Evolutionary conservation across 352 stramenopile species (phyloP), one percentile per base, ranked within the genome.

Genomic region (Pythium guiyangense): DNA sequence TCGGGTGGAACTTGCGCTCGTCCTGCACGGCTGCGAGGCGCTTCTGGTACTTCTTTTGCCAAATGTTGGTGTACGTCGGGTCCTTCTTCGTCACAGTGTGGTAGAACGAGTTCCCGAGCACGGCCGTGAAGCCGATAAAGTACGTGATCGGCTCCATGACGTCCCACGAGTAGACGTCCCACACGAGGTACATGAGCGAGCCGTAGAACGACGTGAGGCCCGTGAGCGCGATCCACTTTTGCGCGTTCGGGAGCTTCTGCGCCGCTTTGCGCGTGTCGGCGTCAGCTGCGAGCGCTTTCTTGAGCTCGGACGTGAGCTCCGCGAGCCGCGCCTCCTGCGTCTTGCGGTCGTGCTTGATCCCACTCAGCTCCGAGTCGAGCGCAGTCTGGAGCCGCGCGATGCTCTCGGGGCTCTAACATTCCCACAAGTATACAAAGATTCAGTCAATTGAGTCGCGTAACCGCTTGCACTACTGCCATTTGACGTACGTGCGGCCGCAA

Each of bases 71-170:
- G 62, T 90, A 92, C 39, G 79, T 90, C 26, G 83, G 70, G 49
- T 92, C 83, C 72, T 86, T 84, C 62, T 90, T 90, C 17, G 79
- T 90, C 45, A 90, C 70, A 25, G 68, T 76, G 35, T 88, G 80
- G 62, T 92, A 92, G 60, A 94, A 92, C 46, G 82, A 86, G 55
- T 88, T 86, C 50, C 72, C 77, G 39, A 94, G 54, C 45, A 94
- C 82, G 26, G 79, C 79, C n/a, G 82, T 90, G 60, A 94, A 94
- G 52, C 83, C 81, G 67, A 95, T 90, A 62, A 94, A 94, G 67
- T 95, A 95, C 63, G 85, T 92, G 57, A 95, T 92, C 22, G 85
- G 85, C 63, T 95, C 85, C 85, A 95, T 95, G 50, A 95, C 77
- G 58, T 95, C 85, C 85, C 85, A 95, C 52, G 83, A 93, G 59